Conservation (phyloP, 148 eudicot species). For the Rhododendron mucronatum region DNA sequence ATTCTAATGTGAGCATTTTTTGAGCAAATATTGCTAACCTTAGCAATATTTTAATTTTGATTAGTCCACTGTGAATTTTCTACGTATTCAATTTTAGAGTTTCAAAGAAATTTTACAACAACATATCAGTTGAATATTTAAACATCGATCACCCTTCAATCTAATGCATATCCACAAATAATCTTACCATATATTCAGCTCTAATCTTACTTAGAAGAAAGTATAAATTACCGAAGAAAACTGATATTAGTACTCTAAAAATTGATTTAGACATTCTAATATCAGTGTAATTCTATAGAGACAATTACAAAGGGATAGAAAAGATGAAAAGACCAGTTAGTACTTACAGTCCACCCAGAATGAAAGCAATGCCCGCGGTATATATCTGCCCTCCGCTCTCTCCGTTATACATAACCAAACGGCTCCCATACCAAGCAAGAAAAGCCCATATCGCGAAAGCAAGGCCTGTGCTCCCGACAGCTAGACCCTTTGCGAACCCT, state of each 20-base stretch:
- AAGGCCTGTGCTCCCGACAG: slow-evolving; percentile 87
- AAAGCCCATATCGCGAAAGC: slow-evolving; percentile 90
- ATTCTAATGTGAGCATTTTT: too few relatives aligned
- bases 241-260: too few relatives aligned
- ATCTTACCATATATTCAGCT: neutral
- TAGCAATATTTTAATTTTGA: too few relatives aligned
- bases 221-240: too few relatives aligned
- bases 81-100: too few relatives aligned
- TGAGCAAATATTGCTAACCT: too few relatives aligned
- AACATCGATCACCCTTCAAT: too few relatives aligned
- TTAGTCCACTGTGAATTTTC: too few relatives aligned
- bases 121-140: neutral
- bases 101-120: neutral
- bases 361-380: slow-evolving; percentile 74
- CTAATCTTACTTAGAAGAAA: neutral
- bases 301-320: neutral
- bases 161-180: neutral
- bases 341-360: slow-evolving; percentile 88
- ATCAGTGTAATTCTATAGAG: too few relatives aligned
- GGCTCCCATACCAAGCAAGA: slow-evolving; percentile 96
- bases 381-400: slow-evolving; percentile 86
- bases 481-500: slow-evolving; percentile 87
- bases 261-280: too few relatives aligned
- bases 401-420: slow-evolving; percentile 72
- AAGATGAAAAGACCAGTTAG: neutral